Evolutionary conservation across 768 basidiomycete genomes (phyloP), one percentile per base, ranked within the genome.

Genomic region (Lenzites betulinus): DNA sequence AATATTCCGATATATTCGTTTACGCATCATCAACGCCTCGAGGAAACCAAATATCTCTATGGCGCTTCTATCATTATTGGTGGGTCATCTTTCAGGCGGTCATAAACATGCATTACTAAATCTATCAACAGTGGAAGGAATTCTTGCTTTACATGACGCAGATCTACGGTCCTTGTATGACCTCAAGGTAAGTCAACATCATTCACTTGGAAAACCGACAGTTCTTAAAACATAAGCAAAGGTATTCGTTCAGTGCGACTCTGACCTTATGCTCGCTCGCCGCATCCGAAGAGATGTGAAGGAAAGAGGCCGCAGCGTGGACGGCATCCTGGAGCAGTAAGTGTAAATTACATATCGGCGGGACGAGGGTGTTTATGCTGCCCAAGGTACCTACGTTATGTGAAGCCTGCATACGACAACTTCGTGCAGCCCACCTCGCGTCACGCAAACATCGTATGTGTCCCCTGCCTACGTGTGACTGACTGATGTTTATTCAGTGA

Each of bases 1-100:
- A 90, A 96, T 74, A 93, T 98, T 60, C 96, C 97, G 0, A 84
- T 96, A 7, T 99, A 99, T 73, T 96, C 94, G 0, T 99, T 99
- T 74, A 80, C 84, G 25, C 81, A 91, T 64, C 97, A 99, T 74
- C 94, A 97, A 71, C 79, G 93, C 59, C 70, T 89, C 26, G 75
- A 82, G 15, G 89, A 93, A 66, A 87, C 81, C 28, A 90, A 93
- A 71, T 95, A 97, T 74, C 77, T 96, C 2, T 98, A 98, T 71
- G 95, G 95, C 4, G 94, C 95, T 13, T 87, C 91, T 18, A 89
- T 98, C 50, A 92, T 97, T 67, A 95, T 97, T 56, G 85, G 88
- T 88, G 64, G 51, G 49, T 75, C 25, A 52, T n/a, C 2, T 48
- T 28, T 49, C 26, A 6, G 16, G 6, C 26, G 12, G 33, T 36